Evolutionary conservation across 331 rosid species (phyloP), one percentile per base, ranked within the genome.

Genomic region (Malus hybrid): DNA sequence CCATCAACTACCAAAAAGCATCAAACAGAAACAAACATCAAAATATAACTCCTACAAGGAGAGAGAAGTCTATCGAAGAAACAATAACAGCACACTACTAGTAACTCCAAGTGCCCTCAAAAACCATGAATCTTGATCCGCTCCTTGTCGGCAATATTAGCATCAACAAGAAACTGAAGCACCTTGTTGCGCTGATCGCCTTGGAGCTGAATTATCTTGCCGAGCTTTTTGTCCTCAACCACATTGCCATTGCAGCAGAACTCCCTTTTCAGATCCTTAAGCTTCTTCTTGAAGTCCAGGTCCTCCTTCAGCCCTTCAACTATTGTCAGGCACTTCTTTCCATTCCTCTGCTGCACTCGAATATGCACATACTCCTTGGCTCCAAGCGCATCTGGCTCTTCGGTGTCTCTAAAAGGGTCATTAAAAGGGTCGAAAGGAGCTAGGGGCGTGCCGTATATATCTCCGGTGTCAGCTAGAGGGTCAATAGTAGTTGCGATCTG

Each of bases 221-320:
- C 97, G 4, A 87, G 85, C 58, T 85, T 88, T 78, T 89, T 90
- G 78, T 91, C 97, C 81, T 85, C 90, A 77, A 93, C 91, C 52
- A 93, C 97, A 86, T 88, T 91, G 34, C 98, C 98, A 85, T 93
- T 93, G 88, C 98, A 93, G 75, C 97, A 93, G 63, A 93, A 89
- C 72, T 82, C 92, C 73, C 86, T 93, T 88, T 93, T 89, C 15
- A 93, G 85, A 57, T 93, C 97, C 76, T 93, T 90, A 3, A 85
- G 89, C 74, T 89, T 89, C 85, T 88, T 93, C 65, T 86, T 88
- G 91, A 90, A 89, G 84, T 90, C 88, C 85, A 70, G 87, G 20
- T 84, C 84, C 42, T 86, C 86, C 82, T 84, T 89, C 84, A 93
- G 87, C 71, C 98, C 98, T 70, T 93, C 96, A 33, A 93, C 96